A percentile compares a stretch with the other conserved stretches of the same genome.
Conservation (phyloP, 2,329 filamentous ascomycete genomes). For the Cladophialophora carrionii region DNA sequence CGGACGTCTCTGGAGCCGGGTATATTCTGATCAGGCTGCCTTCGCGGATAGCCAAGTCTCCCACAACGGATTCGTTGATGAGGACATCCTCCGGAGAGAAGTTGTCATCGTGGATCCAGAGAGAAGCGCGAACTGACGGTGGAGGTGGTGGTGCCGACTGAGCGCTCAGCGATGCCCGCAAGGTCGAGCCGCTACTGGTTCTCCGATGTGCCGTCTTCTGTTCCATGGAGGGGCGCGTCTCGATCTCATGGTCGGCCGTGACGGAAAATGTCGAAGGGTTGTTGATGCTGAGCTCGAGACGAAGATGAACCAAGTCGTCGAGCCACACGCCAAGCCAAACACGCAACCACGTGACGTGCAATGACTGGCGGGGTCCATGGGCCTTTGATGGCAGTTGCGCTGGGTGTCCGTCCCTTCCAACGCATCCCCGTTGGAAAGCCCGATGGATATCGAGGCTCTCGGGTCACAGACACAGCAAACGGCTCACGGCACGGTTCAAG, state of each 20-base stretch:
- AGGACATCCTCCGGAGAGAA: constrained; percentile 78
- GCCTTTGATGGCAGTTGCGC: not conserved
- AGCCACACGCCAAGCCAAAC: not conserved
- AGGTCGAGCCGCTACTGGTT: constrained; percentile 35
- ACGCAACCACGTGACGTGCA: not conserved
- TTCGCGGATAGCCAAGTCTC: constrained; percentile 70
- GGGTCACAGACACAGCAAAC: not conserved
- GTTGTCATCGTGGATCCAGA: constrained; percentile 70
- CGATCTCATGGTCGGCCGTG: not conserved
- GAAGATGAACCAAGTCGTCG: not conserved
- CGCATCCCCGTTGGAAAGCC: not conserved
- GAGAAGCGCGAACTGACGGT: constrained; percentile 30
- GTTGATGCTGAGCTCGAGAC: not conserved
- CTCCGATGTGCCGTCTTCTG: constrained; percentile 18
- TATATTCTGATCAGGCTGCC: constrained; percentile 72
- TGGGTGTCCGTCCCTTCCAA: not conserved
- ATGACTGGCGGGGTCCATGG: no score
- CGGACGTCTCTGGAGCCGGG: constrained; percentile 59
- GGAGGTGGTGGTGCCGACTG: constrained; percentile 10
- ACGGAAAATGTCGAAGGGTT: no score
- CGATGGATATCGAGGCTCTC: not conserved
- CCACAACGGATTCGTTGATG: constrained; percentile 48
- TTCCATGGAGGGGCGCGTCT: constrained; percentile 1
- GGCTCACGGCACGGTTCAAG: not conserved
- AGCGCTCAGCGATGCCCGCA: constrained; percentile 20